Evolutionary conservation across 257 asterid species (phyloP), one percentile per base, ranked within the genome.

Genomic region (Osmanthus fragrans): DNA sequence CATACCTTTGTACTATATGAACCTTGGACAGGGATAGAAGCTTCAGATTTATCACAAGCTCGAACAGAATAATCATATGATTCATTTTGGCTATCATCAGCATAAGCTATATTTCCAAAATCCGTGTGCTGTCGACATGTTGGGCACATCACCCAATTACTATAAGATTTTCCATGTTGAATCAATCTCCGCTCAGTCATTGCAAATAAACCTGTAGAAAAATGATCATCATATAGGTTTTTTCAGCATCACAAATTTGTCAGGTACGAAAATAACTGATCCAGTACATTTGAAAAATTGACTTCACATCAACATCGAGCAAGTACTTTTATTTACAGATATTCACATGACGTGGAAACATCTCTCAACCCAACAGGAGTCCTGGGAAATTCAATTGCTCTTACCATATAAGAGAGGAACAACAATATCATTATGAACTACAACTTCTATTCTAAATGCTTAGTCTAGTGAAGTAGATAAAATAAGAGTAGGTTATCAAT

Each of bases 1-100:
- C 21, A 36, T 86, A 92, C 99, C 97, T 95, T 95, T 13, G 99
- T 93, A 81, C 99, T 89, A 78, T 95, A 95, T 80, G 99, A 95
- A 77, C 99, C 99, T 80, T 88, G 89, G 77, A 93, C 96, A 76
- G 81, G 71, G 29, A 89, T 58, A 73, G 85, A 86, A 80, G 84
- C 87, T 87, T 95, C 99, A 56, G 89, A 80, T 67, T 81, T 83
- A 54, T 84, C 91, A 71, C 71, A 73, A 39, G 73, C 81, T 29
- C 19, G 12, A 27, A 78, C 71, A 73, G 87, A 77, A 76, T 81
- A 71, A 65, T 73, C 79, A 69, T 73, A 47, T 21, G 89, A 77
- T 67, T 73, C 76, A 84, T 78, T 75, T 74, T 75, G 86, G 78
- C 78, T 79, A 67, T 95, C 99, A 86, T 88, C 97, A 86, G 92